Percentiles rank a stretch among this genome's conserved stretches.
These are phyloP conservation scores for Pestalotiopsis sp. DNA, from an alignment of 2,329 filamentous ascomycete genomes.

Conservation along the genomic window DNA sequence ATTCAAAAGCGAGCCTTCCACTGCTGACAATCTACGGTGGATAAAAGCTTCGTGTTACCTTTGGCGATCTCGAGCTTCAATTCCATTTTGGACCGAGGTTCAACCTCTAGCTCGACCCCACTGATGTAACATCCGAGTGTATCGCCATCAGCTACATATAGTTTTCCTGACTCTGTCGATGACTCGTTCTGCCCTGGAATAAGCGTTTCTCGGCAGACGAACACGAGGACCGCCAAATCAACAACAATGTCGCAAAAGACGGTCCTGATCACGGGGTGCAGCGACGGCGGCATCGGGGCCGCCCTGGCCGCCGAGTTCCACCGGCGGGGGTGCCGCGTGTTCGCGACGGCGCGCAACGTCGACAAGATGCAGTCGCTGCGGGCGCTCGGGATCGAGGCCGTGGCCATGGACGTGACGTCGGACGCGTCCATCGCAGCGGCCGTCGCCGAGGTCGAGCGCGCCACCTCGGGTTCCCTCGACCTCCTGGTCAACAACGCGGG, in stretches of 20 bases:
- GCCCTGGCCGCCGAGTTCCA: conserved; percentile 17
- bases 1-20: neutral
- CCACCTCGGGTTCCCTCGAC: conserved; percentile 20
- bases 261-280: conserved; percentile 14
- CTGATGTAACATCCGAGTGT: neutral
- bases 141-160: too few relatives aligned
- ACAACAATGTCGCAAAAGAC: conserved; percentile 6
- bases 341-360: conserved; percentile 26
- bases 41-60: neutral
- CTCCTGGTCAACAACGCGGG: conserved; percentile 30
- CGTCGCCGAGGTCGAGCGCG: conserved; percentile 15
- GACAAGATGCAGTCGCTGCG: conserved; percentile 25
- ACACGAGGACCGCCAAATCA: neutral
- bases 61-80: neutral
- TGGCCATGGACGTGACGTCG: conserved; percentile 34
- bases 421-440: conserved; percentile 24
- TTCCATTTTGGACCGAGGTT: neutral
- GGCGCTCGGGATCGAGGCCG: conserved; percentile 22
- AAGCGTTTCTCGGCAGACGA: neutral
- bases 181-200: too few relatives aligned
- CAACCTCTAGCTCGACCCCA: neutral
- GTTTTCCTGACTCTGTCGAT: too few relatives aligned
- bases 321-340: conserved; percentile 2
- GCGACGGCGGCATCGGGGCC: conserved; percentile 26
- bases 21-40: neutral